Evolutionary conservation across 495 filamentous ascomycete genomes (phyloP), one percentile per base, ranked within the genome.

Genomic region (Penicillium subrubescens): DNA sequence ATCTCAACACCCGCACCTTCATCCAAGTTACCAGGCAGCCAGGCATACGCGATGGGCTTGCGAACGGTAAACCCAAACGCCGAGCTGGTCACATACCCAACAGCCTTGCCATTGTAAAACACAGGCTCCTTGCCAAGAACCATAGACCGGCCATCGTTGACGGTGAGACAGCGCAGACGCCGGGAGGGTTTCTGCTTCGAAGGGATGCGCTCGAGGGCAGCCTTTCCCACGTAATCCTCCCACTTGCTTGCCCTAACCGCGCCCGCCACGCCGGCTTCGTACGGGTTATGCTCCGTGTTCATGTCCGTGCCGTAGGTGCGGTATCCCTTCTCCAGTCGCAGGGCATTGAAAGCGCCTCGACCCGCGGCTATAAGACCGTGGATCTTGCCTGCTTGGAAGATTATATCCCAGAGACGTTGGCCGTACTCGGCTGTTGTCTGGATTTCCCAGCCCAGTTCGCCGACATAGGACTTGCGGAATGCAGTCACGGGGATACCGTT

Each of bases 71-170:
- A 83, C 3, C 77, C 80, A 67, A 83, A 85, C 2, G 75, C 81
- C 10, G 79, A 76, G 19, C 68, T 84, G 4, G 80, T 84, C 39
- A 85, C 74, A 64, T 85, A 85, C 0, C 82, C 82, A 25, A 71
- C 75, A 1, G 76, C 51, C 53, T 75, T 68, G 25, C 70, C 74
- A 5, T 74, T 69, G 14, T 69, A 43, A 60, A 74, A 83, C 4
- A 85, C 79, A 1, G 82, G 82, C 64, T 85, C 82, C 62, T 84
- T 85, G 3, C 82, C 82, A 3, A 85, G 68, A 34, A 84, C 71
- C 57, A 83, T 66, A 1, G 81, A 83, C 8, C 64, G 65, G 4
- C 80, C 76, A 62, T 85, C 82, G 50, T 81, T 71, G 51, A 84
- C 60, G 0, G 77, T 81, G 23, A 84, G 65, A 59, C 77, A 79